phyloP scores from a whole-genome alignment of 768 basidiomycete species.

The Pisolithus orientalis region DNA sequence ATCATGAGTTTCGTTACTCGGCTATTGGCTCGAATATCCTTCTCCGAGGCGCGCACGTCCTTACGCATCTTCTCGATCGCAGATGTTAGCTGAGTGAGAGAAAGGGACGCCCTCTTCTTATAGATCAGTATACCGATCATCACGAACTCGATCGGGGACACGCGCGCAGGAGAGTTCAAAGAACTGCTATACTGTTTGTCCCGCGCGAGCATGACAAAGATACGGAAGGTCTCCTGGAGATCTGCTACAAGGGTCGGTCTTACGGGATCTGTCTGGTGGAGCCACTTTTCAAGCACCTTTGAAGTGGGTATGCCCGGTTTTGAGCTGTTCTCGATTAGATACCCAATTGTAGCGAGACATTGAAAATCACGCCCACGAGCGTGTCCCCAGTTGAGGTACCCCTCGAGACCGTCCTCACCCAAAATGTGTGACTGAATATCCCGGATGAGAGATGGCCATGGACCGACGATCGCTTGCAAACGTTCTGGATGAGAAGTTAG shows the following conservation, averaged over 20 bases:
- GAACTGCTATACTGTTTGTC: conserved; percentile 26
- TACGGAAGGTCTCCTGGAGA: conserved; percentile 27
- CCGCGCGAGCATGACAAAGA: conserved; percentile 29
- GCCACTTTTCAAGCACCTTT: conserved; percentile 33
- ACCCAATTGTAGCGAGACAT: conserved; percentile 33
- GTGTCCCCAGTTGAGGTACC: conserved; percentile 37
- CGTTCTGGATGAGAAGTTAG: conserved; percentile 32
- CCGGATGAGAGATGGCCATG: conserved; percentile 38
- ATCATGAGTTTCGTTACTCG: conserved; percentile 29
- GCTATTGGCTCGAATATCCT: conserved; percentile 37
- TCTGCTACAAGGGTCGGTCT: conserved; percentile 21
- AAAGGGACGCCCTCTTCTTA: conserved; percentile 25
- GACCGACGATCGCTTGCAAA: conserved; percentile 43
- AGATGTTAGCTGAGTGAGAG: conserved; percentile 36
- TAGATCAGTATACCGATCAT: conserved; percentile 38
- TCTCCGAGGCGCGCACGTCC: conserved; percentile 30
- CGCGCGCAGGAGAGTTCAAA: conserved; percentile 29
- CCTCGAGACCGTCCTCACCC: conserved; percentile 30
- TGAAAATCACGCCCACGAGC: conserved; percentile 43
- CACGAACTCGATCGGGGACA: conserved; percentile 41
- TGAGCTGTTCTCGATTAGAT: conserved; percentile 26
- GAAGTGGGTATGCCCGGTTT: conserved; percentile 20
- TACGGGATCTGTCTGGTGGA: conserved; percentile 22
- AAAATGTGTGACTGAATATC: conserved; percentile 32
- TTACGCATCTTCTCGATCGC: conserved; percentile 36